Evolutionary conservation across 805 yeast genomes (phyloP).

Genomic region (Nakazawaea ishiwadae): DNA sequence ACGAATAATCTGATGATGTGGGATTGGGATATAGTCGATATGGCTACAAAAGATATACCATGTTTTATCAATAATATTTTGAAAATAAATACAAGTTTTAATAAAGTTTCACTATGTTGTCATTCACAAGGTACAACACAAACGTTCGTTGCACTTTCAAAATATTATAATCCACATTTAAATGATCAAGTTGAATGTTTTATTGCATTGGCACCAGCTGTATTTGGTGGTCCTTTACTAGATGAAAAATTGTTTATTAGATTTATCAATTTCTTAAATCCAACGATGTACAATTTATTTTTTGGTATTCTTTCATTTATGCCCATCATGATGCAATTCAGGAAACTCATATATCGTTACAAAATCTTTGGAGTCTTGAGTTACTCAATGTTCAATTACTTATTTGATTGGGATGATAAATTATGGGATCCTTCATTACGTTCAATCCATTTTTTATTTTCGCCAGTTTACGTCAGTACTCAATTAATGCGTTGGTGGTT

Average conservation of each 20-base stretch:
- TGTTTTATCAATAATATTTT: slow-evolving; percentile 62
- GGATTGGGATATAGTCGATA: slow-evolving; percentile 90
- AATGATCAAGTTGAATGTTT: slow-evolving; percentile 60
- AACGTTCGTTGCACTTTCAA: slow-evolving; percentile 62
- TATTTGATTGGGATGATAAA: slow-evolving; percentile 82
- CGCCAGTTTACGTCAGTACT: slow-evolving; percentile 79
- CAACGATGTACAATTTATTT: slow-evolving; percentile 38
- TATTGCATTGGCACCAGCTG: slow-evolving; percentile 85
- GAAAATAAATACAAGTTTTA: slow-evolving; percentile 26
- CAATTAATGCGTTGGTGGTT: slow-evolving; percentile 94
- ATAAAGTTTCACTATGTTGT: slow-evolving; percentile 59
- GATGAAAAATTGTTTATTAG: slow-evolving; percentile 57
- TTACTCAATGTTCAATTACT: slow-evolving; percentile 78
- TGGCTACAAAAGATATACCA: slow-evolving; percentile 77
- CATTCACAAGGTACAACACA: slow-evolving; percentile 97
- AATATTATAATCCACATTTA: slow-evolving; percentile 34
- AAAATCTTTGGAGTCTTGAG: slow-evolving; percentile 60
- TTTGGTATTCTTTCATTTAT: slow-evolving; percentile 80
- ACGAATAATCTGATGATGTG: slow-evolving; percentile 56
- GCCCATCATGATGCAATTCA: slow-evolving; percentile 63
- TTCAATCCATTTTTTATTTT: slow-evolving; percentile 74
- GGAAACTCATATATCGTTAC: slow-evolving; percentile 43
- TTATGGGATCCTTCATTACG: slow-evolving; percentile 69
- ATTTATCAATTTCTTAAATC: slow-evolving; percentile 52
- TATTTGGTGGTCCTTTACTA: slow-evolving; percentile 77